Conservation (phyloP, 2,329 filamentous ascomycete species). For the Fusarium longipes region DNA sequence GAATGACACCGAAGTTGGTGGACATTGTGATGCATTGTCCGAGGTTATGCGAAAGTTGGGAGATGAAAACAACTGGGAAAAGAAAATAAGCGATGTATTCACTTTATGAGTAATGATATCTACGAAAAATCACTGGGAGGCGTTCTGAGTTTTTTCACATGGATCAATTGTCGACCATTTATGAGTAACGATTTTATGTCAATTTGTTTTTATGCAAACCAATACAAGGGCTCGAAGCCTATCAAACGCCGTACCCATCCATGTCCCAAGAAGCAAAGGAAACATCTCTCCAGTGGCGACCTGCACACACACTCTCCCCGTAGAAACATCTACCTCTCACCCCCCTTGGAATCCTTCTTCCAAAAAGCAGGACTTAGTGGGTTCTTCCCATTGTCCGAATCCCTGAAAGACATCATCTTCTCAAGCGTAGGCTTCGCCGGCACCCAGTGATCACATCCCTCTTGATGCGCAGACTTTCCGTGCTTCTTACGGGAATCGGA, state of each 20-base stretch:
- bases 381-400: background rate
- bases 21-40: slow-evolving; percentile 47
- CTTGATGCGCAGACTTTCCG: slow-evolving; percentile 1
- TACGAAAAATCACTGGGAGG: background rate
- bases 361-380: background rate
- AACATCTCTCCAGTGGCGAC: background rate
- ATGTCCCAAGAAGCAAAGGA: background rate
- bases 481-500: slow-evolving; percentile 6
- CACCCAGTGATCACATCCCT: slow-evolving; percentile 16
- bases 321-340: background rate
- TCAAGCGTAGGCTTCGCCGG: background rate
- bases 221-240: background rate
- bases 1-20: slow-evolving; percentile 49
- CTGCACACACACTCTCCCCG: too few species aligned
- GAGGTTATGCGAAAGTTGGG: slow-evolving; percentile 48
- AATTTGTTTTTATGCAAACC: background rate
- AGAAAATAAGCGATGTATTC: slow-evolving; percentile 46
- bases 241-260: background rate
- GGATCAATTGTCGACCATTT: background rate
- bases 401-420: background rate
- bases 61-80: slow-evolving; percentile 46
- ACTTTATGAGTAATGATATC: slow-evolving; percentile 12
- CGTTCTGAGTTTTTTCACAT: background rate
- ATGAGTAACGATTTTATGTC: background rate
- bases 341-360: background rate